Conservation (phyloP, 441 rosid species). For the Jatropha podagrica region DNA sequence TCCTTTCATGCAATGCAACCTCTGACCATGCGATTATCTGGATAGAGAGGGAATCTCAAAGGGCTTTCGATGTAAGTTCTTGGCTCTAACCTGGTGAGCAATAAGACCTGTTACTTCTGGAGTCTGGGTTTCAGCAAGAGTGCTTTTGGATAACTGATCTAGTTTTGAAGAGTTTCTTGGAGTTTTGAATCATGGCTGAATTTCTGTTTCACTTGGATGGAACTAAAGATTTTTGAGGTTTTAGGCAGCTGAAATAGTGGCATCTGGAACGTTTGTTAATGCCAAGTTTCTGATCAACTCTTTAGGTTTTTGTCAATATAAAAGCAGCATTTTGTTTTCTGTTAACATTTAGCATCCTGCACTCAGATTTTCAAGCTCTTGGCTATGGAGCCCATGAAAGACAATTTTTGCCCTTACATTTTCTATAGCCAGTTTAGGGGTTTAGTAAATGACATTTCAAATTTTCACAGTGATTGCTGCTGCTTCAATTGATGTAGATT, state of each 20-base stretch:
- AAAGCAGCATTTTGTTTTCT: not conserved
- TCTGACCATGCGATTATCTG: constrained; percentile 87
- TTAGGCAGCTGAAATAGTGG: not conserved
- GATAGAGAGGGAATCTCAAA: constrained; percentile 81
- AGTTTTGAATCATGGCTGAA: not conserved
- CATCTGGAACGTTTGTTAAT: not conserved
- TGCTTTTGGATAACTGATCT: not conserved
- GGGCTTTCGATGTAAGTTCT: constrained; percentile 69
- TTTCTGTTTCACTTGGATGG: not conserved
- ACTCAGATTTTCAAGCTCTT: not conserved
- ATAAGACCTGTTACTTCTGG: constrained; percentile 1
- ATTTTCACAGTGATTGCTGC: not conserved
- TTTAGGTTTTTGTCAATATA: not conserved
- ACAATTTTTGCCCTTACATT: not conserved
- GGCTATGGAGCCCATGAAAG: not conserved
- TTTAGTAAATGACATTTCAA: not conserved
- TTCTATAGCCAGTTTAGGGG: not conserved
- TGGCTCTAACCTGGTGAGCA: not conserved
- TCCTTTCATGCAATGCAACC: constrained; percentile 83
- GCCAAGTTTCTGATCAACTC: not conserved
- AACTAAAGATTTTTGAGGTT: not conserved
- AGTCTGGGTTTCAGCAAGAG: not conserved
- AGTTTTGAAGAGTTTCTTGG: not conserved
- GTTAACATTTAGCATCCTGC: not conserved
- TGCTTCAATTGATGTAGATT: not conserved